These are phyloP conservation scores for Ceratocystis diversiconidia DNA, from an alignment of 2,329 filamentous ascomycete genomes.

Conservation along the genomic window DNA sequence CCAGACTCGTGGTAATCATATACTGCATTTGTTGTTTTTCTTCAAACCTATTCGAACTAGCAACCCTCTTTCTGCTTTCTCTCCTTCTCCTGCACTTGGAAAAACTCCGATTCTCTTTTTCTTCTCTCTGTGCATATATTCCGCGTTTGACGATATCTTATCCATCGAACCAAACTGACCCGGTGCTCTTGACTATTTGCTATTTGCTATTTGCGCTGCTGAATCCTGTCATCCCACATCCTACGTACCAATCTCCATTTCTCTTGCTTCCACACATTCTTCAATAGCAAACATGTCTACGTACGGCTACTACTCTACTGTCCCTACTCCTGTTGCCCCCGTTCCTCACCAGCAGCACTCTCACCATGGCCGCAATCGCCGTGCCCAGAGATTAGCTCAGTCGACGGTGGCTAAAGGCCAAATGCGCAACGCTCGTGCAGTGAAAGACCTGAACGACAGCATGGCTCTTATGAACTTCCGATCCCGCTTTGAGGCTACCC, in stretches of 20 bases:
- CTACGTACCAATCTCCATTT: not conserved
- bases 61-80: not conserved
- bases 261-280: constrained; percentile 17
- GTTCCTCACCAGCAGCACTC: constrained; percentile 51
- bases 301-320: constrained; percentile 49
- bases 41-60: not conserved
- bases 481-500: constrained; percentile 74
- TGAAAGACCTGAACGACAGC: constrained; percentile 58
- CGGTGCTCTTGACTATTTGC: not conserved
- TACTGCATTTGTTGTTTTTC: constrained; percentile 3
- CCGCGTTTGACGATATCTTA: not conserved
- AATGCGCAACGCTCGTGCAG: constrained; percentile 64
- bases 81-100: constrained; percentile 3
- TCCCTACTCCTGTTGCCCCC: constrained; percentile 33
- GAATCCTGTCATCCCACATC: constrained; percentile 2
- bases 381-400: constrained; percentile 59
- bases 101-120: not conserved
- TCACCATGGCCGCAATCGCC: constrained; percentile 73
- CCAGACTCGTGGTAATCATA: not conserved
- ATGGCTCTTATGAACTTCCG: constrained; percentile 65
- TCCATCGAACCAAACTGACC: not conserved
- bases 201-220: constrained; percentile 7
- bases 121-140: constrained; percentile 4
- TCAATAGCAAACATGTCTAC: constrained; percentile 40
- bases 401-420: constrained; percentile 57